phyloP scores from a whole-genome alignment of 2,329 filamentous ascomycete species.

The Exserohilum turcica region DNA sequence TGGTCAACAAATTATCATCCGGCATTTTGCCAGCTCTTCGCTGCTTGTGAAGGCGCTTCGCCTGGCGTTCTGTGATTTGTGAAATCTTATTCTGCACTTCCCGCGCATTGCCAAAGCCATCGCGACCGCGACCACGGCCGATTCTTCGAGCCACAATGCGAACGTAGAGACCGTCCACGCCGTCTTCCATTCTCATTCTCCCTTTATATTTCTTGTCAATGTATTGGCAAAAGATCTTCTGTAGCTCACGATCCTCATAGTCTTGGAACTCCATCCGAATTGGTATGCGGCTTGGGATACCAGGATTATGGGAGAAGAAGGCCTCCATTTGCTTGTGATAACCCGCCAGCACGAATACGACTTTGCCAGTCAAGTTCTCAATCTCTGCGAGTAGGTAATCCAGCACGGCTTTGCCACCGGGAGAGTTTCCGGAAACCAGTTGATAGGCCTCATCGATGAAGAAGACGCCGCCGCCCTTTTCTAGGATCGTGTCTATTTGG shows the following conservation, averaged over 20 bases:
- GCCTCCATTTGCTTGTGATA: slow-evolving; percentile 77
- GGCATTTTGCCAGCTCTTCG: slow-evolving; percentile 40
- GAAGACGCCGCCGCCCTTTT: slow-evolving; percentile 67
- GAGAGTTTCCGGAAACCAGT: slow-evolving; percentile 63
- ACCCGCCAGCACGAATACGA: slow-evolving; percentile 75
- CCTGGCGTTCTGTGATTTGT: slow-evolving; percentile 63
- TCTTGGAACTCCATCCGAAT: slow-evolving; percentile 69
- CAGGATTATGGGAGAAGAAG: slow-evolving; percentile 76
- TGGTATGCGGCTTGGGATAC: slow-evolving; percentile 72
- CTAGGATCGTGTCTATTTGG: slow-evolving; percentile 61
- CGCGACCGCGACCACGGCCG: slow-evolving; percentile 64
- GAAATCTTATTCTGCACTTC: slow-evolving; percentile 67
- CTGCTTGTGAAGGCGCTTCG: slow-evolving; percentile 54
- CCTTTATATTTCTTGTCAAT: slow-evolving; percentile 61
- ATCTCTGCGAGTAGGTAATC: slow-evolving; percentile 75
- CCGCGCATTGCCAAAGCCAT: slow-evolving; percentile 76
- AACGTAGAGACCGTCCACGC: slow-evolving; percentile 51
- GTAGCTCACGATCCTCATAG: slow-evolving; percentile 69
- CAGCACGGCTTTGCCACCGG: slow-evolving; percentile 65
- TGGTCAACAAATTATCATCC: slow-evolving; percentile 65
- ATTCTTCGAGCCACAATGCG: slow-evolving; percentile 67
- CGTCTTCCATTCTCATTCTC: slow-evolving; percentile 61
- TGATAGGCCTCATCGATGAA: slow-evolving; percentile 86
- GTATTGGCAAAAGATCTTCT: slow-evolving; percentile 62
- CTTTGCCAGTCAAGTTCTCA: slow-evolving; percentile 71